Base-by-base conservation (phyloP, 345 rosid genomes). In the Bruguiera gymnorhiza region DNA sequence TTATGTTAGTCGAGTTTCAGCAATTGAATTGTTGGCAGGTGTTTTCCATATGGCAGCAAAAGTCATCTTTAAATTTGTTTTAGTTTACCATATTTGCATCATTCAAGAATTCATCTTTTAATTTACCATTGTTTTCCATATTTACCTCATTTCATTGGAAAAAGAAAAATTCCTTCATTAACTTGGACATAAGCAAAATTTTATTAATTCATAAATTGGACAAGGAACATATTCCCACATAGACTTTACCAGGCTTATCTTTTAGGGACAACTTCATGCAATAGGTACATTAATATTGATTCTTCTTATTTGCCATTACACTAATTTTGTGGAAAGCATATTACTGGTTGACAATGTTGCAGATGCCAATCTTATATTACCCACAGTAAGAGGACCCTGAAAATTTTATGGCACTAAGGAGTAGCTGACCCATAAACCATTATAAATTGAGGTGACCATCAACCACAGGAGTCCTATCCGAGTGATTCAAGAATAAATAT, bases 401-500 rank as follows among this genome's bases (percentile, higher is more conserved):
- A 18, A 65, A 65, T 21, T 30, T 11, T 51, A 51, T 29, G 32
- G 39, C 57, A 63, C 43, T 13, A 51, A 65, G 13, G 39, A 51
- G 46, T 36, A 51, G 30, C 11, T 1, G 1, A 65, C 30, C 20
- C 52, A 64, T 43, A 39, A 8, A 65, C 6, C 16, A 37, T 56
- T 23, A 56, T 8, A 24, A 56, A 21, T 56, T 18, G 46, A 32
- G 60, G 34, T 15, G 13, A 54, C 39, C 30, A 34, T 36, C 27
- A 53, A 67, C 21, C 8, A 54, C 50, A 31, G 39, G 50, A 70
- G 23, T n/a, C 65, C 54, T n/a, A 60, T 66, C 18, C 59, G 55
- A 62, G 51, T 18, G 58, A 58, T 50, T 19, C 62, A 65, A 26
- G 66, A 52, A 43, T 20, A 23, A 21, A 73, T 43, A 60, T 56